Evolutionary conservation across 2,329 filamentous ascomycete genomes (phyloP).

Genomic region (Chalaropsis ovoidea): DNA sequence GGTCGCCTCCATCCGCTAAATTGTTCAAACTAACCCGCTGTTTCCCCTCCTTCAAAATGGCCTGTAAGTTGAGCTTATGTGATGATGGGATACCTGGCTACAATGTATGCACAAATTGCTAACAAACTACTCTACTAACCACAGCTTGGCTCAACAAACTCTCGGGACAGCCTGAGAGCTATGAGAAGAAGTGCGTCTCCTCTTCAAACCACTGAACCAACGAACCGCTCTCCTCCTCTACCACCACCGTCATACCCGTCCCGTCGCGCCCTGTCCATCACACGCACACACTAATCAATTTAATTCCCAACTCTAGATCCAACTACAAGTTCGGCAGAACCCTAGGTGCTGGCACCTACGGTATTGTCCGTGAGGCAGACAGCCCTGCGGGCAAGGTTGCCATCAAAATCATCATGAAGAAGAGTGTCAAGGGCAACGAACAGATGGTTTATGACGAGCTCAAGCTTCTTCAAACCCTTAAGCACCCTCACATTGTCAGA

Average conservation of each 20-base stretch:
- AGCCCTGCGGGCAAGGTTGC: slow-evolving; percentile 71
- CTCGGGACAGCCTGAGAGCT: slow-evolving; percentile 92
- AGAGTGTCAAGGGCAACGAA: slow-evolving; percentile 97
- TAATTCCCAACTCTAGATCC: slow-evolving; percentile 47
- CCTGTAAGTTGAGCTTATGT: slow-evolving; percentile 32
- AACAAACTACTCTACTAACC: slow-evolving; percentile 23
- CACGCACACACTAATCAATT: slow-evolving; percentile 28
- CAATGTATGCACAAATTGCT: slow-evolving; percentile 12
- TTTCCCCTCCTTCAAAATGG: slow-evolving; percentile 31
- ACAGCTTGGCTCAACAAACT: slow-evolving; percentile 66
- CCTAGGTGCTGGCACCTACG: slow-evolving; percentile 92
- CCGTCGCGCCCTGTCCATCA: slow-evolving; percentile 18
- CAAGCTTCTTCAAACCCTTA: slow-evolving; percentile 78
- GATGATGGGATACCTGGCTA: neutral
- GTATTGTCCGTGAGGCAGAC: slow-evolving; percentile 92
- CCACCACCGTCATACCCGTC: neutral
- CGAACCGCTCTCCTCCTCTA: neutral
- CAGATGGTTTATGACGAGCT: slow-evolving; percentile 98
- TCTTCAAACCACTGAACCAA: slow-evolving; percentile 16
- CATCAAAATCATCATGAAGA: slow-evolving; percentile 98
- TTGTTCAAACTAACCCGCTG: neutral
- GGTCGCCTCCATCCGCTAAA: neutral
- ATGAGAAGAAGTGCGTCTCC: slow-evolving; percentile 79
- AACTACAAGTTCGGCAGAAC: slow-evolving; percentile 90
- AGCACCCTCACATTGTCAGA: slow-evolving; percentile 90